These are phyloP conservation scores for Blakeslea trispora DNA, from an alignment of 371 early-diverging fungal species.

Conservation along the genomic window DNA sequence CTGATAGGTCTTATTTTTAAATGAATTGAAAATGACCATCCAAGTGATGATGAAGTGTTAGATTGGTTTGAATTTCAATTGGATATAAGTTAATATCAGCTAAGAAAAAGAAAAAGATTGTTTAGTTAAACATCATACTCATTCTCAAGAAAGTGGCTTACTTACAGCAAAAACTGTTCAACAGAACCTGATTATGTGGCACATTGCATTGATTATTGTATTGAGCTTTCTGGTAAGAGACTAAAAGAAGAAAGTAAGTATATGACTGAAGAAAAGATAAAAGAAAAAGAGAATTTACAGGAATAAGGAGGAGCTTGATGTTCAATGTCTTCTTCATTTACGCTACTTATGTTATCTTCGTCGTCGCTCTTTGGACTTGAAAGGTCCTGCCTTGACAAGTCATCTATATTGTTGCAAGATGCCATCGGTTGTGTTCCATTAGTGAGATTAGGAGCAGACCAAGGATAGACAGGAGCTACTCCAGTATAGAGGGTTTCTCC, in stretches of 20 bases:
- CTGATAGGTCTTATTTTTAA: too few relatives aligned
- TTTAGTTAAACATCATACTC: too few relatives aligned
- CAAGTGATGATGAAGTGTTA: background rate
- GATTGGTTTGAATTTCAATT: background rate
- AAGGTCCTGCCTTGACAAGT: slow-evolving; percentile 8
- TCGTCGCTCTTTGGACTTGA: slow-evolving; percentile 12
- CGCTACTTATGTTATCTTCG: slow-evolving; percentile 16
- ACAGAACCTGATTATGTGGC: too few relatives aligned
- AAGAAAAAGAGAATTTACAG: background rate
- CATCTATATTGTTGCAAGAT: slow-evolving; percentile 6
- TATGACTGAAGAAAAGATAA: too few relatives aligned
- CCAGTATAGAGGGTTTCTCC: slow-evolving; percentile 7
- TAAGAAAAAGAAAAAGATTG: background rate
- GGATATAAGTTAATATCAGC: background rate
- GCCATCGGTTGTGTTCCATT: slow-evolving; percentile 3
- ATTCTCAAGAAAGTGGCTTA: too few relatives aligned
- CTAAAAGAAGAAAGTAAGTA: too few relatives aligned
- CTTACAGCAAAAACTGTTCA: too few relatives aligned
- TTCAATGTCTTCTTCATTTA: slow-evolving; percentile 17
- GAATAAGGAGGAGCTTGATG: slow-evolving; percentile 8
- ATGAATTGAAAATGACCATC: too few relatives aligned
- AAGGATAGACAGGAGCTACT: background rate
- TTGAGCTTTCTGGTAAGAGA: too few relatives aligned
- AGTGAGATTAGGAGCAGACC: background rate
- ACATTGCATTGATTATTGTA: too few relatives aligned